phyloP scores from a whole-genome alignment of 1,139 yeast genomes.

The Ogataea hybrid region DNA sequence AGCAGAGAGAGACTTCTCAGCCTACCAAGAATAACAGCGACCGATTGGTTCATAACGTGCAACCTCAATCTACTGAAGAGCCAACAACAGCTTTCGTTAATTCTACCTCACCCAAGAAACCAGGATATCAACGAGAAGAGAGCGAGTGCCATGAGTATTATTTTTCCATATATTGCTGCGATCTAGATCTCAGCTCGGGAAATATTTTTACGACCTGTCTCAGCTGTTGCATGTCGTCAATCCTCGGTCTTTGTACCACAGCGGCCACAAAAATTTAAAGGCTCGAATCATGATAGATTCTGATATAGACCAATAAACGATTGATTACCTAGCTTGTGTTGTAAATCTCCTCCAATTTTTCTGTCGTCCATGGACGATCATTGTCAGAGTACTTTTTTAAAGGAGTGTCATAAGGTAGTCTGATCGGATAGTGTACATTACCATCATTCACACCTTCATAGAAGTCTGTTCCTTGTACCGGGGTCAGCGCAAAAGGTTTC shows the following conservation, averaged over 20 bases:
- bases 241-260: conserved; percentile 13
- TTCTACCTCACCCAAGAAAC: conserved; percentile 7
- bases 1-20: not conserved
- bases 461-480: conserved; percentile 42
- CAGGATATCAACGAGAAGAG: conserved; percentile 26
- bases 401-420: conserved; percentile 57
- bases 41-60: conserved; percentile 2
- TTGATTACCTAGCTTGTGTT: not conserved
- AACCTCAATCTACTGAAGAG: conserved; percentile 13
- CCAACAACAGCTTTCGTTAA: conserved; percentile 12
- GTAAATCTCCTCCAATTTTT: conserved; percentile 14
- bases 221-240: conserved; percentile 13
- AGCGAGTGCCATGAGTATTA: conserved; percentile 30
- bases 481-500: conserved; percentile 27
- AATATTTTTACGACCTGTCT: conserved; percentile 11
- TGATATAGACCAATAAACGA: no score
- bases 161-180: conserved; percentile 18
- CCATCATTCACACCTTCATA: conserved; percentile 16
- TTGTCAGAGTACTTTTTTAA: conserved; percentile 37
- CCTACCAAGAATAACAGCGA: not conserved
- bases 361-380: conserved; percentile 53
- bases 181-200: conserved; percentile 13
- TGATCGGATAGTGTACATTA: conserved; percentile 33
- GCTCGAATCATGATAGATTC: not conserved
- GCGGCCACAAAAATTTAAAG: conserved; percentile 10